Evolutionary conservation across 768 basidiomycete genomes (phyloP).

Genomic region (Cystobasidium tubakii): DNA sequence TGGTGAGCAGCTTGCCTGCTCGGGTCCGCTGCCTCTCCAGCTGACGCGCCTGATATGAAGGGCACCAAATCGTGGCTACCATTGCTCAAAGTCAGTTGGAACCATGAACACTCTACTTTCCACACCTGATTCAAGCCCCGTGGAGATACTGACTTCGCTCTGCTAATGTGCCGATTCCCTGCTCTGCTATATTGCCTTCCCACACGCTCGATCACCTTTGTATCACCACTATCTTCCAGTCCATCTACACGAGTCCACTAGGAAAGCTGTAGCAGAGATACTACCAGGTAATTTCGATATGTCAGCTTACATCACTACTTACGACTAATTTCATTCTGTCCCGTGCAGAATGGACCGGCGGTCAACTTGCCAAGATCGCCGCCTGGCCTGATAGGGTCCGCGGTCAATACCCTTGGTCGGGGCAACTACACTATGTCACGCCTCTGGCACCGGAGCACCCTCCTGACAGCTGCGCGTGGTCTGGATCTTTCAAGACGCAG

Average conservation of each 20-base stretch:
- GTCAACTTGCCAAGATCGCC: constrained; percentile 76
- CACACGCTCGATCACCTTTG: background rate
- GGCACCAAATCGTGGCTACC: constrained; percentile 35
- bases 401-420: constrained; percentile 36
- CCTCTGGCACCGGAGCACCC: constrained; percentile 68
- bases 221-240: constrained; percentile 16
- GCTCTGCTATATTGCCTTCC: background rate
- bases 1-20: background rate
- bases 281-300: constrained; percentile 13
- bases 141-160: background rate
- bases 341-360: constrained; percentile 50
- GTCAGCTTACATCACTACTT: background rate
- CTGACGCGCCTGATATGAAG: constrained; percentile 17
- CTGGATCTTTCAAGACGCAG: constrained; percentile 46
- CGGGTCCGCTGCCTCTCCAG: background rate
- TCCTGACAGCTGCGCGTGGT: constrained; percentile 67
- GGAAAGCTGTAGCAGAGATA: constrained; percentile 15
- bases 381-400: constrained; percentile 55
- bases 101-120: too few species aligned
- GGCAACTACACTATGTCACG: constrained; percentile 56
- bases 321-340: constrained; percentile 55
- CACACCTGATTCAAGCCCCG: too few species aligned
- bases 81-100: constrained; percentile 18
- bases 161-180: background rate
- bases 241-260: constrained; percentile 28